Percentiles rank a stretch among this genome's conserved stretches.
Conservation (phyloP, 768 basidiomycete genomes). For the Naematelia aurantialba region DNA sequence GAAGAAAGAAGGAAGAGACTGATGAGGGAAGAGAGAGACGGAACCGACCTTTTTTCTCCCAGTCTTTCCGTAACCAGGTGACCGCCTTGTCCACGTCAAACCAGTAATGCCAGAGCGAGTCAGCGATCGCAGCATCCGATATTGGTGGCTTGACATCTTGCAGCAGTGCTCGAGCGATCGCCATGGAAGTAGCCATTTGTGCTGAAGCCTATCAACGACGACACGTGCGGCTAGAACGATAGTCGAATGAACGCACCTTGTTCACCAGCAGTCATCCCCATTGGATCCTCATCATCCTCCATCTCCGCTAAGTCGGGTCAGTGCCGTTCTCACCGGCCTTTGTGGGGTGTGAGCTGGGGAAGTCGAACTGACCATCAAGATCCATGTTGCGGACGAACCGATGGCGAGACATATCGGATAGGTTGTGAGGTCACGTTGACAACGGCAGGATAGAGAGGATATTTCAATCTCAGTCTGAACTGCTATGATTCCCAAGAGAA, state of each 20-base stretch:
- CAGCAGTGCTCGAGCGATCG: slow-evolving; percentile 64
- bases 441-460: background rate
- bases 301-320: slow-evolving; percentile 64
- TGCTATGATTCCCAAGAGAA: no score
- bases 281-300: slow-evolving; percentile 61
- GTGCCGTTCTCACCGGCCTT: background rate
- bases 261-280: slow-evolving; percentile 73
- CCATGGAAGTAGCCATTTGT: slow-evolving; percentile 67
- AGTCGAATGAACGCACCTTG: slow-evolving; percentile 57
- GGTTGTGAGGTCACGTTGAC: background rate
- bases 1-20: slow-evolving; percentile 5
- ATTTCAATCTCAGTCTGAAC: background rate
- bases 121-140: slow-evolving; percentile 69
- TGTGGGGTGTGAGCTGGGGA: no score
- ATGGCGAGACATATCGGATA: slow-evolving; percentile 82
- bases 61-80: slow-evolving; percentile 63
- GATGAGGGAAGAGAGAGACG: slow-evolving; percentile 49
- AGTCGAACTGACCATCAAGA: slow-evolving; percentile 54
- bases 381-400: slow-evolving; percentile 82
- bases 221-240: background rate
- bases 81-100: slow-evolving; percentile 78
- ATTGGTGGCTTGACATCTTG: slow-evolving; percentile 65
- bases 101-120: slow-evolving; percentile 79
- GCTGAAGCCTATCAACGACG: slow-evolving; percentile 47
- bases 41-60: slow-evolving; percentile 59